These are phyloP conservation scores for Chlorella sp. DNA, from an alignment of 139 green algal genomes.

Conservation along the genomic window DNA sequence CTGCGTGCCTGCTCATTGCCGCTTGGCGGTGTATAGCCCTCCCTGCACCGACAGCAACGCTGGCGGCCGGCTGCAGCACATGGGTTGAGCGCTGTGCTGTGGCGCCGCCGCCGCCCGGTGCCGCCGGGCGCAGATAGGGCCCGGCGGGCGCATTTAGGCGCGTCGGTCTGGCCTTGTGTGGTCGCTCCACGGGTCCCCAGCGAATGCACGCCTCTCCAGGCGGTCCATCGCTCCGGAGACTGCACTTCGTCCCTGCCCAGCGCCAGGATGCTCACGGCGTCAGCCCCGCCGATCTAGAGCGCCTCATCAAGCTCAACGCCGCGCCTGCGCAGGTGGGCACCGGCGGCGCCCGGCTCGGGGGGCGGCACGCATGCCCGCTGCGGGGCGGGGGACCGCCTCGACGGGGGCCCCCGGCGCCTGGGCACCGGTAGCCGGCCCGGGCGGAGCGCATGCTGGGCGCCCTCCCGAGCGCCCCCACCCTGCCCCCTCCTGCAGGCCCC, in stretches of 20 bases:
- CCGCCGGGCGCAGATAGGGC: neutral
- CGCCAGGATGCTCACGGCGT: conserved; percentile 56
- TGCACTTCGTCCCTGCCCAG: conserved; percentile 74
- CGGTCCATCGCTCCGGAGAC: conserved; percentile 37
- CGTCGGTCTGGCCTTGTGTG: too few relatives aligned
- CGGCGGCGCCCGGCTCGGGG: neutral
- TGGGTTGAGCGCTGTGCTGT: too few relatives aligned
- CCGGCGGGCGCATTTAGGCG: neutral
- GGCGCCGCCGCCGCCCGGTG: too few relatives aligned
- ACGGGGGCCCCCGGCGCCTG: neutral
- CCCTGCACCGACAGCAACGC: too few relatives aligned
- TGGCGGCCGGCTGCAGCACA: too few relatives aligned
- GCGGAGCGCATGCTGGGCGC: neutral
- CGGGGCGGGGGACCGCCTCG: neutral
- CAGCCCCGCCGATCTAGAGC: conserved; percentile 32
- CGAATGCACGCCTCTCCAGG: neutral
- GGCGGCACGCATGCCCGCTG: neutral
- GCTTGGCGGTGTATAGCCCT: too few relatives aligned
- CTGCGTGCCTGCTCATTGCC: too few relatives aligned
- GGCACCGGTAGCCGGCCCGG: neutral
- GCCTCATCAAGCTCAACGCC: conserved; percentile 67
- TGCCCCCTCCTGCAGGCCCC: neutral
- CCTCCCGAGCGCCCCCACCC: neutral
- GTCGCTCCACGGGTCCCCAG: too few relatives aligned
- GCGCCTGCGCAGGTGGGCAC: neutral